These are phyloP conservation scores for Lippia alba DNA, from an alignment of 305 asterid genomes.

Conservation along the genomic window DNA sequence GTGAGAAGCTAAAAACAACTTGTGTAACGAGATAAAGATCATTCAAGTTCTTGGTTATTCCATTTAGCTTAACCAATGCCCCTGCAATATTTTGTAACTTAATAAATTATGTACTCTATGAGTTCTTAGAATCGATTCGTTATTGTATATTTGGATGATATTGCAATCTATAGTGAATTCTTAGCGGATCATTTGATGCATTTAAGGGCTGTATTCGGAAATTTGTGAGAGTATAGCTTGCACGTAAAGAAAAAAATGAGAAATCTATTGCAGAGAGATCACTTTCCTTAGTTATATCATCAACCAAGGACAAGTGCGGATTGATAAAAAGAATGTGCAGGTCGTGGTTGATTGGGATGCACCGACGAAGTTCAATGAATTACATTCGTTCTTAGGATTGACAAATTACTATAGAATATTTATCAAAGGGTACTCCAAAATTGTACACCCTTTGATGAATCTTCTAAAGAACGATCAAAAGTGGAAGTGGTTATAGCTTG, in stretches of 20 bases:
- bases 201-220: not conserved
- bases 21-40: not conserved
- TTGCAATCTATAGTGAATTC: not conserved
- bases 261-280: not conserved
- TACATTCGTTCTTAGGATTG: too few relatives aligned
- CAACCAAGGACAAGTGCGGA: not conserved
- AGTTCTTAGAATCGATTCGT: not conserved
- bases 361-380: too few relatives aligned
- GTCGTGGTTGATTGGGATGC: too few relatives aligned
- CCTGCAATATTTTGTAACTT: not conserved
- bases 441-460: too few relatives aligned
- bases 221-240: not conserved
- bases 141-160: not conserved
- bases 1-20: not conserved
- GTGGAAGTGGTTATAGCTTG: not conserved
- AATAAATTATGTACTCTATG: conserved; percentile 4
- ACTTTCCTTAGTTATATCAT: not conserved
- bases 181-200: not conserved
- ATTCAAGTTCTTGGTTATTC: not conserved
- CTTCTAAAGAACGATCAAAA: not conserved
- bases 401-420: too few relatives aligned
- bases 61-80: conserved; percentile 7
- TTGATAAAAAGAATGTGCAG: not conserved
- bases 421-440: too few relatives aligned
- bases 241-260: not conserved